Evolutionary conservation across 2,329 filamentous ascomycete genomes (phyloP).

Genomic region (Penicillium sclerotigenum): DNA sequence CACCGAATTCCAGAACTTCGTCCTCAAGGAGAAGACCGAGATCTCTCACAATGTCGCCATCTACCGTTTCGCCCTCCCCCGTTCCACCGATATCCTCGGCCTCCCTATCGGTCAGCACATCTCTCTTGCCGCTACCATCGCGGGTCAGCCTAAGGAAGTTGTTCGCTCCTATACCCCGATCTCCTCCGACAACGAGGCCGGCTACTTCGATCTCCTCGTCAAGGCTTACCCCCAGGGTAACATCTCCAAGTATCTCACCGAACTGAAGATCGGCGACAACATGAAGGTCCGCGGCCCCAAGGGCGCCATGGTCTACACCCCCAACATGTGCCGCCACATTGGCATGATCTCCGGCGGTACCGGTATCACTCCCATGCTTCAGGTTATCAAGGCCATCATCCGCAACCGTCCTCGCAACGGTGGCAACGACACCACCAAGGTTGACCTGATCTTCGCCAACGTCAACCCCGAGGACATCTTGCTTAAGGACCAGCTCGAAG

Average conservation of each 20-base stretch:
- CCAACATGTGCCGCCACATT: slow-evolving; percentile 94
- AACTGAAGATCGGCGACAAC: slow-evolving; percentile 74
- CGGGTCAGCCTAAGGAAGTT: slow-evolving; percentile 76
- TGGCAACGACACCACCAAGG: slow-evolving; percentile 77
- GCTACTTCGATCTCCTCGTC: slow-evolving; percentile 93
- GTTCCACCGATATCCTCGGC: slow-evolving; percentile 75
- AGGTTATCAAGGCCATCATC: slow-evolving; percentile 87
- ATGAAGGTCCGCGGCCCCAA: slow-evolving; percentile 94
- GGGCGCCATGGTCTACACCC: slow-evolving; percentile 94
- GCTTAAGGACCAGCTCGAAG: slow-evolving; percentile 85
- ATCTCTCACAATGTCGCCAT: slow-evolving; percentile 98
- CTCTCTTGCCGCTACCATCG: slow-evolving; percentile 80
- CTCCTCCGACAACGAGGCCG: slow-evolving; percentile 81
- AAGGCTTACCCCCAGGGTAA: slow-evolving; percentile 98
- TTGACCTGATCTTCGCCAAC: slow-evolving; percentile 96
- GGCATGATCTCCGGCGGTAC: slow-evolving; percentile 98
- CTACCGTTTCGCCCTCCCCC: slow-evolving; percentile 89
- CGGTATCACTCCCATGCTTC: slow-evolving; percentile 97
- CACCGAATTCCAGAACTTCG: slow-evolving; percentile 83
- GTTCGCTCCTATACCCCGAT: slow-evolving; percentile 91
- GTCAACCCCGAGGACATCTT: slow-evolving; percentile 91
- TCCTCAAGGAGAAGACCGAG: slow-evolving; percentile 89
- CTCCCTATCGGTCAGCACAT: slow-evolving; percentile 99
- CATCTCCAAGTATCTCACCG: slow-evolving; percentile 90
- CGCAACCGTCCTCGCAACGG: slow-evolving; percentile 64